These are phyloP conservation scores for Physcomitrium patens DNA, from an alignment of 225 moss, liverwort and hornwort species.

Conservation along the genomic window DNA sequence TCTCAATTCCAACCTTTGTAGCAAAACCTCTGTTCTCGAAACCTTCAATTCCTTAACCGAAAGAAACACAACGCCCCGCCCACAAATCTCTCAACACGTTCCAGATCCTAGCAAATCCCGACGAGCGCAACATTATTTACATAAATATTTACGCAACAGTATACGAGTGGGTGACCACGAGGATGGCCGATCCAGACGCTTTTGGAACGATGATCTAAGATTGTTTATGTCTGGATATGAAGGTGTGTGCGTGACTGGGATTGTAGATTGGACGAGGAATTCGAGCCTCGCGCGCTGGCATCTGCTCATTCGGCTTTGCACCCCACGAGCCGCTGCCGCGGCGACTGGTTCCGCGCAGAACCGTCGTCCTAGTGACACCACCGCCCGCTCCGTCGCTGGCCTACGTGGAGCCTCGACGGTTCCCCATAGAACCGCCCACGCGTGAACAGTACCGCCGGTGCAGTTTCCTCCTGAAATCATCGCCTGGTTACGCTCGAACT, in stretches of 20 bases:
- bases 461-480: too few species aligned
- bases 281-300: slow-evolving; percentile 14
- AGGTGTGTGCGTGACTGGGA: slow-evolving; percentile 23
- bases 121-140: slow-evolving; percentile 17
- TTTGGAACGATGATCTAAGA: too few species aligned
- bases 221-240: not conserved
- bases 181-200: too few species aligned
- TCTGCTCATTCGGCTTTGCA: slow-evolving; percentile 21
- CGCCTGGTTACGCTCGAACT: too few species aligned
- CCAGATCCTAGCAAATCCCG: not conserved
- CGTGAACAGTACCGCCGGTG: too few species aligned
- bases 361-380: too few species aligned
- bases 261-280: slow-evolving; percentile 38
- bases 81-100: not conserved
- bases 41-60: not conserved
- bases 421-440: too few species aligned
- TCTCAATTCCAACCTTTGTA: not conserved
- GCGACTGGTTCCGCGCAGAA: slow-evolving; percentile 17
- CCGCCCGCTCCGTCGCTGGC: too few species aligned
- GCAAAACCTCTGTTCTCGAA: not conserved
- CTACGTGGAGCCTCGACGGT: too few species aligned
- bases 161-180: not conserved
- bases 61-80: not conserved
- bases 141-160: too few species aligned
- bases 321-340: not conserved